A percentile compares a stretch with the other conserved stretches of the same genome.
These are phyloP conservation scores for Aspergillus baeticus DNA, from an alignment of 495 filamentous ascomycete species.

Conservation along the genomic window DNA sequence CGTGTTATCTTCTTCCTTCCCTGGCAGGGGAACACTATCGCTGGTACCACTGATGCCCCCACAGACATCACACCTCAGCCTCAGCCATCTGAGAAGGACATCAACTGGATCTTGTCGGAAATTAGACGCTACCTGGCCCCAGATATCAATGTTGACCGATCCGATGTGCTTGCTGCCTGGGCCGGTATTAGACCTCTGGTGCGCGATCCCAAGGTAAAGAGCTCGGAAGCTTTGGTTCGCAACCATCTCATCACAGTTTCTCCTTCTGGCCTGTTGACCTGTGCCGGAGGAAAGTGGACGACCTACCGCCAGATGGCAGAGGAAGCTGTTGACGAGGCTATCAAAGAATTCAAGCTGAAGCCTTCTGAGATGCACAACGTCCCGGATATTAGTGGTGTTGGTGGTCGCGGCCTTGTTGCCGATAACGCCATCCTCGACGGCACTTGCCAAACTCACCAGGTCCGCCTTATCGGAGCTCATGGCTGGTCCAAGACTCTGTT, in stretches of 20 bases:
- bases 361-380: slow-evolving; percentile 55
- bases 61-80: slow-evolving; percentile 80
- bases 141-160: slow-evolving; percentile 89
- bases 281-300: slow-evolving; percentile 98
- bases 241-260: slow-evolving; percentile 93
- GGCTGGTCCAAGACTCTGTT: slow-evolving; percentile 94
- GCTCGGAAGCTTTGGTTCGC: slow-evolving; percentile 91
- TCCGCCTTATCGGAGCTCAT: slow-evolving; percentile 89
- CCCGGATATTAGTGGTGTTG: slow-evolving; percentile 77
- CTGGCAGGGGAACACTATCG: slow-evolving; percentile 99
- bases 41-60: slow-evolving; percentile 91
- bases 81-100: slow-evolving; percentile 86
- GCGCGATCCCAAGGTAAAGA: slow-evolving; percentile 88
- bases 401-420: slow-evolving; percentile 57
- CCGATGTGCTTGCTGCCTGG: slow-evolving; percentile 96
- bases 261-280: slow-evolving; percentile 81
- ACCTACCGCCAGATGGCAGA: slow-evolving; percentile 99
- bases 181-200: slow-evolving; percentile 92
- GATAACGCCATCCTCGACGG: slow-evolving; percentile 80
- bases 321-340: slow-evolving; percentile 89
- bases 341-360: slow-evolving; percentile 72
- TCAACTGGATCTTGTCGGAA: slow-evolving; percentile 94
- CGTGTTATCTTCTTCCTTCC: slow-evolving; percentile 99
- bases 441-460: slow-evolving; percentile 84
- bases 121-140: slow-evolving; percentile 86